phyloP scores from a whole-genome alignment of 2,329 filamentous ascomycete genomes.

The Podosphaera xanthii region DNA sequence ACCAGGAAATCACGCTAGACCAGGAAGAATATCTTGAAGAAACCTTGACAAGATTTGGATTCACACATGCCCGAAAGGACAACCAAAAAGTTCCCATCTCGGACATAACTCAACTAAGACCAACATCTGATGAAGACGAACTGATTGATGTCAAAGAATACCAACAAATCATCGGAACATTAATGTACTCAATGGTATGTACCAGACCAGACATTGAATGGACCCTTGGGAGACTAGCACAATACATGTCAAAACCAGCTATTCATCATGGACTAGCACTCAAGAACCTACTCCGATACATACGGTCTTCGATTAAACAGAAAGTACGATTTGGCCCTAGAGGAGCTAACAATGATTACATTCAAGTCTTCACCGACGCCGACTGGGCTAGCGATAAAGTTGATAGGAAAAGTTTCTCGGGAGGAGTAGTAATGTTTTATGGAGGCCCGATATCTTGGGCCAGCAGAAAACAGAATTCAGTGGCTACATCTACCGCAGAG shows the following conservation, averaged over 20 bases:
- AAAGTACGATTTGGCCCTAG: background rate
- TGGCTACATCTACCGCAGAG: background rate
- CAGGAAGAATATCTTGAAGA: background rate
- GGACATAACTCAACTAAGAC: background rate
- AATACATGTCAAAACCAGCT: no score
- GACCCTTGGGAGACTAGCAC: no score
- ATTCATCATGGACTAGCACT: no score
- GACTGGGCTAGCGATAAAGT: background rate
- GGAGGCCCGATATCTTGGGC: no score
- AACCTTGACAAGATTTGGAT: background rate
- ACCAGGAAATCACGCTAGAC: background rate
- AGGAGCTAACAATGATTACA: background rate
- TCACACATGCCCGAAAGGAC: background rate
- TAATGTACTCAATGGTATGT: background rate
- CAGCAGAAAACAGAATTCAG: no score
- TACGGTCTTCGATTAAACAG: background rate
- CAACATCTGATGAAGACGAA: background rate
- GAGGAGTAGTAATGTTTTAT: background rate
- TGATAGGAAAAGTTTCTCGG: background rate
- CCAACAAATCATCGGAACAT: background rate
- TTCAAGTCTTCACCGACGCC: background rate
- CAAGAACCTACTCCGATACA: no score
- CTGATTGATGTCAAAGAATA: constrained; percentile 1
- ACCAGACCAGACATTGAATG: background rate
- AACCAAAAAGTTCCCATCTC: background rate